A percentile compares a stretch with the other conserved stretches of the same genome.
Conservation (phyloP, 179 eudicot species). For the Heliamphora pulchella region DNA sequence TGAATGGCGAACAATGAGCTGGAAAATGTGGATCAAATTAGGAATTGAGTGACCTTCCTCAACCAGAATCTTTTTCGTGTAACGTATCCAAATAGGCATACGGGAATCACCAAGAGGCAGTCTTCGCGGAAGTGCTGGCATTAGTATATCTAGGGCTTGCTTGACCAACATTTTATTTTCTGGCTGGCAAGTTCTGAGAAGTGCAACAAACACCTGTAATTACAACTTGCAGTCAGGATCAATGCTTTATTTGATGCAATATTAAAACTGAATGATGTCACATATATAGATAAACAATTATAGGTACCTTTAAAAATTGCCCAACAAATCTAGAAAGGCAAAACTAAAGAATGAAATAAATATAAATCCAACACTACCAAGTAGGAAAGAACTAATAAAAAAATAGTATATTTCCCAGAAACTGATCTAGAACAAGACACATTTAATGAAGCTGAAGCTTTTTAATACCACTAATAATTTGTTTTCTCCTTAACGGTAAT, state of each 20-base stretch:
- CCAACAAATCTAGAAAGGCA: not conserved
- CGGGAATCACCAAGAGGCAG: constrained; percentile 96
- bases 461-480: not conserved
- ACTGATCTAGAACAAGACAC: not conserved
- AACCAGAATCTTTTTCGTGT: constrained; percentile 92
- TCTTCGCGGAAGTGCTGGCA: constrained; percentile 98
- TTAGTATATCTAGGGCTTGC: constrained; percentile 97
- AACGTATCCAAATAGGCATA: constrained; percentile 99
- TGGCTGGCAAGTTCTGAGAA: constrained; percentile 96
- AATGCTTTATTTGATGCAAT: not conserved
- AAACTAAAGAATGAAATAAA: not conserved
- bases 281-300: not conserved
- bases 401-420: not conserved
- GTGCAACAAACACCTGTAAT: constrained; percentile 93
- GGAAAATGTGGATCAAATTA: constrained; percentile 93
- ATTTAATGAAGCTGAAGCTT: not conserved
- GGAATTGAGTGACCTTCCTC: constrained; percentile 99
- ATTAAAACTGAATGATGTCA: not conserved
- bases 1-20: constrained; percentile 98
- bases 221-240: constrained; percentile 13
- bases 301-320: not conserved
- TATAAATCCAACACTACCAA: not conserved
- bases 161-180: constrained; percentile 98
- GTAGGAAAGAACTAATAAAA: not conserved
- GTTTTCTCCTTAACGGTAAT: not conserved